Evolutionary conservation across 108 stramenopile species (phyloP), one percentile per base, ranked within the genome.

Genomic region (Fistulifera pelliculosa): DNA sequence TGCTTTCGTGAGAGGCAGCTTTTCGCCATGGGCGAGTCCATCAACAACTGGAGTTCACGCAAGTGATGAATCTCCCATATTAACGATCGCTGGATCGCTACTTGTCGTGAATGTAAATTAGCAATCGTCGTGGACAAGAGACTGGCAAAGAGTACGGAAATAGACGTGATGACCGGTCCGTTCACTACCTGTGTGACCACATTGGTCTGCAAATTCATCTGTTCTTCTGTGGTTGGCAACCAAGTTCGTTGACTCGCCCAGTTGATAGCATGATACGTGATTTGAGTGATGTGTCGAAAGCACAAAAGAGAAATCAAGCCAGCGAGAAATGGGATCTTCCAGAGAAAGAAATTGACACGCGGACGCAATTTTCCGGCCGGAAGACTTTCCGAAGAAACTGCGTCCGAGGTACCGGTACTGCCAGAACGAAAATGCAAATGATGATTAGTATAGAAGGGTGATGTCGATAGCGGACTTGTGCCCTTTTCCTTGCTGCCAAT

Each of bases 131-230:
- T 45, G 6, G 54, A 45, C 17, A 47, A 17, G 14, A 56, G 27
- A 4, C 56, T 56, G 19, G 41, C 62, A 47, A 64, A 64, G 16
- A 64, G 56, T 21, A 64, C 35, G 13, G 54, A 42, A 1, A 64
- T 57, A 11, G 62, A 56, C 27, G 62, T 58, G 27, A 64, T 64
- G 54, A 64, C 56, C 18, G 62, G 62, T 16, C 62, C 62, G 23
- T 64, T 64, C 23, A 64, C 42, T 2, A 47, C 62, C 25, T 44
- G 55, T 13, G 62, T 64, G 7, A 64, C 40, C 25, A 64, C 54
- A 23, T 56, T 56, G 38, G 54, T 41, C 35, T 56, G 54, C 7
- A 56, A 23, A 23, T 41, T 56, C n/a, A 56, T 21, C 4, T 56
- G n/a, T n/a, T 21, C 38, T 23, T 56, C 39, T 2, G 54, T 22